Evolutionary conservation across 164 flowering plant species (phyloP), one percentile per base, ranked within the genome.

Genomic region (Amborella trichopoda): DNA sequence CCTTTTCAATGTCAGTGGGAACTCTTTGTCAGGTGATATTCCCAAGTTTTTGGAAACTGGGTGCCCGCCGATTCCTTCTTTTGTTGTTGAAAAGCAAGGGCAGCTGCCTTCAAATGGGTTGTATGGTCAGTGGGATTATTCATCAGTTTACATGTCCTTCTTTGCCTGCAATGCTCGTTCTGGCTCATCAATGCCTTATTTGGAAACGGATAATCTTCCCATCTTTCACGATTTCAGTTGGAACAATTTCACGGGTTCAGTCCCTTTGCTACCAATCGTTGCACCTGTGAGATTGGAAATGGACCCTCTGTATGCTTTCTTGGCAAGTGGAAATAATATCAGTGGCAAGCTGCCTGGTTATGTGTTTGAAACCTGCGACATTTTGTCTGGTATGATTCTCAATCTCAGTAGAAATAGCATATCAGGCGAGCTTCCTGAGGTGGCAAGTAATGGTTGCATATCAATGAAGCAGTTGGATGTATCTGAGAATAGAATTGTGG

Each of bases 1-100:
- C 16, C 37, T 80, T 43, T 83, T 89, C 54, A 84, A 89, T 69
- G 78, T 71, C 33, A 76, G 95, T 34, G 64, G 66, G 24, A 88
- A 88, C 45, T 26, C 19, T 26, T 57, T 88, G 27, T 67, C 76
- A 0, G 97, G 97, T 14, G 44, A 69, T 16, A 76, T 88, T 22
- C 94, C 86, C 6, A 49, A 32, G 41, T 88, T 77, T 52, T 23
- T 14, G 24, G 23, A 60, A 26, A 51, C 36, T 28, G 23, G 34
- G 8, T 83, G 96, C 54, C 41, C 66, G n/a, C 42, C n/a, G n/a
- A n/a, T n/a, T n/a, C n/a, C n/a, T n/a, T n/a, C n/a, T n/a, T n/a
- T n/a, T n/a, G n/a, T n/a, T n/a, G n/a, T n/a, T n/a, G n/a, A n/a
- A n/a, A n/a, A n/a, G n/a, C n/a, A n/a, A n/a, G n/a, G n/a, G n/a